Conservation (phyloP, 257 asterid genomes). For the Nicotiana tomentosiformis region DNA sequence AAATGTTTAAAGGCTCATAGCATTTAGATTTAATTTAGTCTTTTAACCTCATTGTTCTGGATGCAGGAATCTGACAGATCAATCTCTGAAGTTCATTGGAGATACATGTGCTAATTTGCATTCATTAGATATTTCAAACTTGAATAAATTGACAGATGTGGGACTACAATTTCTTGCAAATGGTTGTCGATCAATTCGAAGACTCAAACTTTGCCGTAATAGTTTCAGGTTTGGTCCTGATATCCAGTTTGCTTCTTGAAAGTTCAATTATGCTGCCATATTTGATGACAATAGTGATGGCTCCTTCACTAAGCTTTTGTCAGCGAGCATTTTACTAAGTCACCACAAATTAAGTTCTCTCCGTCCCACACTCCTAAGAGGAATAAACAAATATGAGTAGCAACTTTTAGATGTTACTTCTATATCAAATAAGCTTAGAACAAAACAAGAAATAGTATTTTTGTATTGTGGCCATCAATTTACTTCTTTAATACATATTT, state of each 20-base stretch:
- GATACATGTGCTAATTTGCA: conserved; percentile 43
- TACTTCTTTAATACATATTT: neutral
- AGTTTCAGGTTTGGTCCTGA: conserved; percentile 54
- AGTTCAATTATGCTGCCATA: neutral
- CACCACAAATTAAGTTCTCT: neutral
- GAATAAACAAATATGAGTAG: neutral
- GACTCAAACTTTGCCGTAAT: conserved; percentile 50
- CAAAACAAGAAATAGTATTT: neutral
- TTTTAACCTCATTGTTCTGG: conserved; percentile 14
- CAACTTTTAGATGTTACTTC: neutral
- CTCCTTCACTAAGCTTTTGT: conserved; percentile 1
- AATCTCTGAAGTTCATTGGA: conserved; percentile 53
- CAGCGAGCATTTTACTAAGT: neutral
- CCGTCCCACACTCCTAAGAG: neutral
- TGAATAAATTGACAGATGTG: conserved; percentile 50
- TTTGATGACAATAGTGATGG: neutral
- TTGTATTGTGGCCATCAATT: neutral
- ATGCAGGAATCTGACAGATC: conserved; percentile 65
- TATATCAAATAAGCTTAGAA: neutral
- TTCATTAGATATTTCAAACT: conserved; percentile 60
- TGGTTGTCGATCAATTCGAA: conserved; percentile 59
- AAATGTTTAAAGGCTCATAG: neutral
- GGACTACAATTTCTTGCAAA: conserved; percentile 68
- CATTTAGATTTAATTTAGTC: conserved; percentile 15
- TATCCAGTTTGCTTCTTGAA: neutral